Percentiles rank a stretch among this genome's conserved stretches.
Evolutionary conservation across 805 yeast genomes (phyloP).

Genomic region (Myxozyma geophila): DNA sequence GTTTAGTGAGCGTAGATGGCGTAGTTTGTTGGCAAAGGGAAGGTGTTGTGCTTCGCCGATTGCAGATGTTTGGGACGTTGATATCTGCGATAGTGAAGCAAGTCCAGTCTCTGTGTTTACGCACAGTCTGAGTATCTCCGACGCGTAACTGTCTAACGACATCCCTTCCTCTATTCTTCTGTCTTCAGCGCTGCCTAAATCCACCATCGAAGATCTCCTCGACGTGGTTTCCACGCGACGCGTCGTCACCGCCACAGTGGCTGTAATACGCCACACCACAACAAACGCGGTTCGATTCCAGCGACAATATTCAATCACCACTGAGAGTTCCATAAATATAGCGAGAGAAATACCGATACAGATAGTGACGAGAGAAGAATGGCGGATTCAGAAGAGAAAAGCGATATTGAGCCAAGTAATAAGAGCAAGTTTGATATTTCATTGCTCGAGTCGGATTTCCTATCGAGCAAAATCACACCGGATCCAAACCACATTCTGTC

Average conservation of each 20-base stretch:
- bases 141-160: neutral
- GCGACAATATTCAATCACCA: neutral
- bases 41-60: neutral
- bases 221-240: neutral
- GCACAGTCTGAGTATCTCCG: neutral
- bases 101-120: neutral
- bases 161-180: neutral
- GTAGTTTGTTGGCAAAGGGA: neutral
- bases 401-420: neutral
- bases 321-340: too few species aligned
- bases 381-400: neutral
- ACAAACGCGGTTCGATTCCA: neutral
- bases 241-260: constrained; percentile 6
- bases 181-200: neutral
- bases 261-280: neutral
- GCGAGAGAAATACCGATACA: neutral
- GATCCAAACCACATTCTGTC: neutral
- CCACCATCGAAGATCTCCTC: neutral
- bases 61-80: neutral
- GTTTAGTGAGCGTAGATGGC: neutral
- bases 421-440: constrained; percentile 1
- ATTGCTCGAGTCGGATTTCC: constrained; percentile 9
- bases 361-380: neutral
- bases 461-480: neutral
- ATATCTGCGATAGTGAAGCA: neutral